Conservation (phyloP, 73 alveolate species). For the Breviolum minutum region DNA sequence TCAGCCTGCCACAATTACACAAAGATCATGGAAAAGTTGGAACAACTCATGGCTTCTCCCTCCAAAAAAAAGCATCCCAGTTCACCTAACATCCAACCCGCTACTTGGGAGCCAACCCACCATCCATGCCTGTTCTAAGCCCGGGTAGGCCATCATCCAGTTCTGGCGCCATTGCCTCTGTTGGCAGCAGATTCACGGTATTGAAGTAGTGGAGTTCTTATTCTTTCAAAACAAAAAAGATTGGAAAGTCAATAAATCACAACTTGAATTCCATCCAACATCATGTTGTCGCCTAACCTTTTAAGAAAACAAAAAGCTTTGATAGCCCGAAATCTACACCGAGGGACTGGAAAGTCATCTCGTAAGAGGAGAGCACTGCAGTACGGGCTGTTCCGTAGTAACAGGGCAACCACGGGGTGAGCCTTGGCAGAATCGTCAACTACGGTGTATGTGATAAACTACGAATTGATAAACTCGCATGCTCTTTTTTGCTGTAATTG, state of each 20-base stretch:
- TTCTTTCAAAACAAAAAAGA: background rate
- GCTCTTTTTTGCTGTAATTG: background rate
- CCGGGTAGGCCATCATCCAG: slow-evolving; percentile 44
- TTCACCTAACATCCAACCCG: too few species aligned
- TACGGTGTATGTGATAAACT: background rate
- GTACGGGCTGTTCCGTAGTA: slow-evolving; percentile 34
- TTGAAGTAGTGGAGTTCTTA: background rate
- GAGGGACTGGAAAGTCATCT: slow-evolving; percentile 24
- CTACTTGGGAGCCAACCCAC: too few species aligned
- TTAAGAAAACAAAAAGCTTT: background rate
- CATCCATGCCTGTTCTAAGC: background rate
- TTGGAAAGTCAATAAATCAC: background rate
- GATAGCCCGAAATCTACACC: background rate
- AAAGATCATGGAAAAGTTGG: too few species aligned
- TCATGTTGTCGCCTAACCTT: background rate
- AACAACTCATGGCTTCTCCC: too few species aligned
- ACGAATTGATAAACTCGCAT: background rate
- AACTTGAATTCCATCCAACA: background rate
- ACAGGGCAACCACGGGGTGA: slow-evolving; percentile 57
- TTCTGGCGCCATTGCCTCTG: slow-evolving; percentile 68
- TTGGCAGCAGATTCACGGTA: too few species aligned
- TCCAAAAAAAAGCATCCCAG: too few species aligned
- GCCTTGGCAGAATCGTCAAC: background rate
- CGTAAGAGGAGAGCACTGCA: background rate
- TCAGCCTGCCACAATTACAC: too few species aligned